phyloP scores from a whole-genome alignment of 2,329 filamentous ascomycete species.

The Myriosclerotinia scirpicola region DNA sequence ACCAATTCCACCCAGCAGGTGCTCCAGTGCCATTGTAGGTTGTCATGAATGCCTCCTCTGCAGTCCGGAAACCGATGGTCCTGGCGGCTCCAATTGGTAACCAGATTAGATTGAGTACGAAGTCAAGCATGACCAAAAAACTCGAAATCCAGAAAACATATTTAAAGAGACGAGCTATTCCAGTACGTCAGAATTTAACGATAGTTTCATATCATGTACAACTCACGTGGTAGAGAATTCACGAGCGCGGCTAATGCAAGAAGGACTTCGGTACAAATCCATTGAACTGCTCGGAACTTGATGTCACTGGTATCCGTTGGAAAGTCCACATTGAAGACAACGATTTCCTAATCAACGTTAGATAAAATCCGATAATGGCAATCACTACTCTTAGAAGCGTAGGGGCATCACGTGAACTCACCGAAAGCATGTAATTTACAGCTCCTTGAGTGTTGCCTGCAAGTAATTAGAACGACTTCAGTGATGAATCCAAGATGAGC shows the following conservation, averaged over 20 bases:
- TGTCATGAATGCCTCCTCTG: constrained; percentile 26
- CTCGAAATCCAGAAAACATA: constrained; percentile 28
- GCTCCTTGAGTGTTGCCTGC: constrained; percentile 27
- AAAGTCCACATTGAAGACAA: constrained; percentile 28
- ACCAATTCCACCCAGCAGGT: constrained; percentile 27
- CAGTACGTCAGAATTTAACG: background rate
- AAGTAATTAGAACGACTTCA: background rate
- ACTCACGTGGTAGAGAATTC: constrained; percentile 27
- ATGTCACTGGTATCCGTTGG: constrained; percentile 24
- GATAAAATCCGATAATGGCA: background rate
- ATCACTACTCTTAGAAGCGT: background rate
- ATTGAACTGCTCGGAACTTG: constrained; percentile 27
- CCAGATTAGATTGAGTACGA: constrained; percentile 29
- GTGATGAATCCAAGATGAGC: background rate
- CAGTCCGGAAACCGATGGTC: constrained; percentile 27
- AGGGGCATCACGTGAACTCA: constrained; percentile 18
- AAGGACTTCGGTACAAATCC: constrained; percentile 26
- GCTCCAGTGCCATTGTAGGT: constrained; percentile 28
- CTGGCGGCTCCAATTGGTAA: constrained; percentile 25
- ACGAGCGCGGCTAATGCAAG: constrained; percentile 26
- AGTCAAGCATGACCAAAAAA: constrained; percentile 26
- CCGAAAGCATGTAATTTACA: constrained; percentile 29
- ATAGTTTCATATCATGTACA: background rate
- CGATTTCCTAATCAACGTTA: constrained; percentile 23
- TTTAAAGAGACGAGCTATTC: constrained; percentile 23